These are phyloP conservation scores for Meyerozyma athensensis DNA, from an alignment of 1,139 yeast genomes.

Conservation along the genomic window DNA sequence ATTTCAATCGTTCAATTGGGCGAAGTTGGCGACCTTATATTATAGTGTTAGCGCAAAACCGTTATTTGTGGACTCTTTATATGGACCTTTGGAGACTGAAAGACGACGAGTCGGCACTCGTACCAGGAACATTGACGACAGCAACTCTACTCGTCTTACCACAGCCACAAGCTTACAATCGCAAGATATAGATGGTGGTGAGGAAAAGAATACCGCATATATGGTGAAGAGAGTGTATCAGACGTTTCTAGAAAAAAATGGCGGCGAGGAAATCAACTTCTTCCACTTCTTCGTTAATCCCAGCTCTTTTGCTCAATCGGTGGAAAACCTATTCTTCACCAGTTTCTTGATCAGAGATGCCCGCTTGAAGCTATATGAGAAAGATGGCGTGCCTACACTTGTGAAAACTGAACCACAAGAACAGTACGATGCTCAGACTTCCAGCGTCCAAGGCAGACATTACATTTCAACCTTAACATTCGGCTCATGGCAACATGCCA, in stretches of 20 bases:
- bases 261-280: slow-evolving; percentile 42
- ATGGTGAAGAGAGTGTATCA: slow-evolving; percentile 51
- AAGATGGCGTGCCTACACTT: slow-evolving; percentile 38
- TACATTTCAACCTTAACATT: slow-evolving; percentile 69
- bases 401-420: slow-evolving; percentile 14
- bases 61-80: slow-evolving; percentile 53
- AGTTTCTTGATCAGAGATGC: slow-evolving; percentile 80
- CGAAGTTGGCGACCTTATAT: slow-evolving; percentile 53
- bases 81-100: slow-evolving; percentile 71
- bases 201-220: slow-evolving; percentile 54
- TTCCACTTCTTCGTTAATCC: slow-evolving; percentile 73
- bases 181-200: slow-evolving; percentile 43
- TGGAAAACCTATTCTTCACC: slow-evolving; percentile 78
- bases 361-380: slow-evolving; percentile 40
- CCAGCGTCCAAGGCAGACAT: slow-evolving; percentile 37
- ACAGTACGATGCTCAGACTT: slow-evolving; percentile 15
- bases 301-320: slow-evolving; percentile 65
- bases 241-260: slow-evolving; percentile 26
- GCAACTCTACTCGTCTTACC: slow-evolving; percentile 29
- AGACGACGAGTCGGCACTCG: slow-evolving; percentile 38
- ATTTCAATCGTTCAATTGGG: slow-evolving; percentile 51
- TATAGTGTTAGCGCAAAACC: slow-evolving; percentile 45
- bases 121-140: slow-evolving; percentile 39
- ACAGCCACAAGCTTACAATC: slow-evolving; percentile 55
- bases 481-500: slow-evolving; percentile 55